These are phyloP conservation scores for Teunomyces stri DNA, from an alignment of 805 yeast genomes.

Conservation along the genomic window DNA sequence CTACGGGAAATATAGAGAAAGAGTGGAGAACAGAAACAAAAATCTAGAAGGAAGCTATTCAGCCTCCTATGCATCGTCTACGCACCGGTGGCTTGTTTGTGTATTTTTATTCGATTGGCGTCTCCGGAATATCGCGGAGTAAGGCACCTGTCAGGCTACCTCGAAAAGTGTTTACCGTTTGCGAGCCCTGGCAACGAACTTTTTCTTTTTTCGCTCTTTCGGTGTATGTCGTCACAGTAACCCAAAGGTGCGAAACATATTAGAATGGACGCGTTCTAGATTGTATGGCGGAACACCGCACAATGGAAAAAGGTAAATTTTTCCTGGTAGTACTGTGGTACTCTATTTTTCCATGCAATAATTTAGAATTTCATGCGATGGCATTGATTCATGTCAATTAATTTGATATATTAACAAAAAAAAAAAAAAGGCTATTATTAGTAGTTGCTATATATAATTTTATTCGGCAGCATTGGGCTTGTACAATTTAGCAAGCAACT, in stretches of 20 bases:
- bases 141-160: not conserved
- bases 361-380: not conserved
- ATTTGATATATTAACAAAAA: too few relatives aligned
- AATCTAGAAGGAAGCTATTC: not conserved
- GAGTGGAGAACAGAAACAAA: not conserved
- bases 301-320: not conserved
- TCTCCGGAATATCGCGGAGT: not conserved
- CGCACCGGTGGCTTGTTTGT: not conserved
- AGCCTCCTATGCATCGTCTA: not conserved
- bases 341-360: not conserved
- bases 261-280: not conserved
- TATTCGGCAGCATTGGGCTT: not conserved
- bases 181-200: not conserved
- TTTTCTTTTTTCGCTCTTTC: not conserved
- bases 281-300: not conserved
- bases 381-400: not conserved
- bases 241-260: not conserved
- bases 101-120: not conserved
- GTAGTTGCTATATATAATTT: not conserved
- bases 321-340: not conserved
- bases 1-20: too few relatives aligned
- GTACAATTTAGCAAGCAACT: not conserved
- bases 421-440: too few relatives aligned
- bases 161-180: not conserved
- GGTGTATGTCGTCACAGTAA: not conserved